A percentile compares a stretch with the other conserved stretches of the same genome.
These are phyloP conservation scores for Phaeosphaeria sp. DNA, from an alignment of 2,329 filamentous ascomycete genomes.

Conservation along the genomic window DNA sequence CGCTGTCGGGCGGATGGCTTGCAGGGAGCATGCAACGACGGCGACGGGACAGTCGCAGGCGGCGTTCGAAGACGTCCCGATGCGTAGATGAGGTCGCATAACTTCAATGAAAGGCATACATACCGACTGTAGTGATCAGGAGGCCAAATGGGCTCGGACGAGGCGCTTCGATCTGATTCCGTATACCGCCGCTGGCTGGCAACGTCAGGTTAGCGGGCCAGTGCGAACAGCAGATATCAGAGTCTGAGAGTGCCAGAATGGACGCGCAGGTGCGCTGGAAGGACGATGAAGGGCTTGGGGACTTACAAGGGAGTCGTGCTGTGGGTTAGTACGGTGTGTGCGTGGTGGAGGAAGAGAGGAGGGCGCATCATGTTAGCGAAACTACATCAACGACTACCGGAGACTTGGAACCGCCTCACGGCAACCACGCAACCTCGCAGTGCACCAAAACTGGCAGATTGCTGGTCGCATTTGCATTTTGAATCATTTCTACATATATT, in stretches of 20 bases:
- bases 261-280: slow-evolving; percentile 15
- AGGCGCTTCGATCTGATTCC: slow-evolving; percentile 42
- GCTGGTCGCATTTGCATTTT: slow-evolving; percentile 24
- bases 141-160: slow-evolving; percentile 31
- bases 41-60: slow-evolving; percentile 23
- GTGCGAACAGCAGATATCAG: slow-evolving; percentile 27
- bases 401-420: slow-evolving; percentile 32
- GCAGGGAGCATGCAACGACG: slow-evolving; percentile 39
- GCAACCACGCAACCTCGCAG: slow-evolving; percentile 30
- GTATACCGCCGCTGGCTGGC: slow-evolving; percentile 46
- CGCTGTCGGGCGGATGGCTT: slow-evolving; percentile 38
- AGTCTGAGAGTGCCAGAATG: slow-evolving; percentile 17
- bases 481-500: slow-evolving; percentile 14
- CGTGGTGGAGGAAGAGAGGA: slow-evolving; percentile 33
- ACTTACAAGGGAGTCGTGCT: slow-evolving; percentile 34
- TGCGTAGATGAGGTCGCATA: slow-evolving; percentile 40
- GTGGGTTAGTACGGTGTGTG: slow-evolving; percentile 27
- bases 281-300: slow-evolving; percentile 22
- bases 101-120: slow-evolving; percentile 36
- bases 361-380: slow-evolving; percentile 30
- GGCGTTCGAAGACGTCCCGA: slow-evolving; percentile 19
- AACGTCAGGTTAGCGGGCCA: slow-evolving; percentile 39
- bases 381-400: slow-evolving; percentile 31
- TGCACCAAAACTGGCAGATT: slow-evolving; percentile 20
- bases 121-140: slow-evolving; percentile 37